phyloP scores from a whole-genome alignment of 2,329 filamentous ascomycete genomes.

The Tolypocladium album region DNA sequence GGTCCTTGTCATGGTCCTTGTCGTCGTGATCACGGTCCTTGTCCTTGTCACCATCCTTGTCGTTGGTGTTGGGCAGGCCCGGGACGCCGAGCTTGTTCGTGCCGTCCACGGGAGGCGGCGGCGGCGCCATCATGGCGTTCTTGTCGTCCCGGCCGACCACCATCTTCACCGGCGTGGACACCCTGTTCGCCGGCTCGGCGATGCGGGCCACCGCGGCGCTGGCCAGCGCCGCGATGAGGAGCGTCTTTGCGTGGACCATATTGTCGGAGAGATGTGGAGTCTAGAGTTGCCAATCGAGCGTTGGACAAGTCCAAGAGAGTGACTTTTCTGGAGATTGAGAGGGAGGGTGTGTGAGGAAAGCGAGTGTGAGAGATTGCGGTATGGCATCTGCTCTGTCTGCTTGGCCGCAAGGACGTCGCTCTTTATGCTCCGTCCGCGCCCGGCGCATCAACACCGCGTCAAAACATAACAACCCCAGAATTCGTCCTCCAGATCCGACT shows the following conservation, averaged over 20 bases:
- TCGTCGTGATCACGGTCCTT: not conserved
- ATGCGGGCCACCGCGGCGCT: constrained; percentile 7
- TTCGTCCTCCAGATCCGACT: not conserved
- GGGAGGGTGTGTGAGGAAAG: not conserved
- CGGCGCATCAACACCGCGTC: not conserved
- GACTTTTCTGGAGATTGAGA: not conserved
- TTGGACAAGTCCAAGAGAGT: not conserved
- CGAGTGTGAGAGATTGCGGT: constrained; percentile 1
- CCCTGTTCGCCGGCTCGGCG: not conserved
- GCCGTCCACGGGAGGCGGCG: not conserved
- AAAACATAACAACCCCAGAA: not conserved
- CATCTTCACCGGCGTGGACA: not conserved
- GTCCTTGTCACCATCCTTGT: not conserved
- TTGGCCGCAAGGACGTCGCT: not conserved
- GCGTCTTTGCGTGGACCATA: constrained; percentile 12
- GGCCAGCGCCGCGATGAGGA: constrained; percentile 13
- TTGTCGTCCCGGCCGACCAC: not conserved
- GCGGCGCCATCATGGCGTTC: not conserved
- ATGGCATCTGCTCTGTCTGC: too few species aligned
- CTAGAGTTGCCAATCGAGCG: too few species aligned
- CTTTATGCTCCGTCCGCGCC: not conserved
- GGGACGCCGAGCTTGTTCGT: not conserved
- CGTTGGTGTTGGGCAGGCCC: too few species aligned
- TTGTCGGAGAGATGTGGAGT: not conserved
- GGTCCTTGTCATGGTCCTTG: not conserved